Conservation (phyloP, 2,329 filamentous ascomycete species). For the Nothophoma quercina region DNA sequence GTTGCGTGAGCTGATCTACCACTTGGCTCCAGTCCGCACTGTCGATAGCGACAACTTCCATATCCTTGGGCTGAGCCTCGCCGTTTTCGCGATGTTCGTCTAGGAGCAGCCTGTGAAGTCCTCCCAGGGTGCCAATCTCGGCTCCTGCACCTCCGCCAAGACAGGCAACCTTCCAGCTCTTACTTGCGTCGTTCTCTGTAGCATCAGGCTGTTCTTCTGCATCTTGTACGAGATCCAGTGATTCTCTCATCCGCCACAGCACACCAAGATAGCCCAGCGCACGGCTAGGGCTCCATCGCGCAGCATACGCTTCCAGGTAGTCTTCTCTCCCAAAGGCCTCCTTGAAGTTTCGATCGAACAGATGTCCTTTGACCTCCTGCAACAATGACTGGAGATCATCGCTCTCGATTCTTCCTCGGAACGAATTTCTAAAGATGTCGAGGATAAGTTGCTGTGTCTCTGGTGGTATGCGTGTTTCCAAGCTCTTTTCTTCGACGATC, state of each 20-base stretch:
- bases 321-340: conserved; percentile 76
- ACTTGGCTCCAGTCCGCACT: conserved; percentile 78
- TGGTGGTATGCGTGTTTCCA: conserved; percentile 50
- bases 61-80: background rate
- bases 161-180: conserved; percentile 57
- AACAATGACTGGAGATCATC: conserved; percentile 64
- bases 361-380: conserved; percentile 83
- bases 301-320: conserved; percentile 81
- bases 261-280: conserved; percentile 81
- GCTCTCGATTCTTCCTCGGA: conserved; percentile 56
- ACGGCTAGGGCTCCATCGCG: conserved; percentile 88
- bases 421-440: conserved; percentile 74
- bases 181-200: background rate
- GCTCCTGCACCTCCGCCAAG: conserved; percentile 72
- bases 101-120: conserved; percentile 54
- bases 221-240: conserved; percentile 6
- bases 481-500: conserved; percentile 7
- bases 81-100: conserved; percentile 4
- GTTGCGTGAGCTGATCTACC: conserved; percentile 63
- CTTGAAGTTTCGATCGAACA: conserved; percentile 86
- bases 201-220: background rate
- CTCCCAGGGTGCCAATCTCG: conserved; percentile 70
- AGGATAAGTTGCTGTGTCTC: conserved; percentile 74
- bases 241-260: conserved; percentile 51
- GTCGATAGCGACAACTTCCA: conserved; percentile 73